Conservation (phyloP, 208 protist genomes). For the Trypanosoma melophagium region DNA sequence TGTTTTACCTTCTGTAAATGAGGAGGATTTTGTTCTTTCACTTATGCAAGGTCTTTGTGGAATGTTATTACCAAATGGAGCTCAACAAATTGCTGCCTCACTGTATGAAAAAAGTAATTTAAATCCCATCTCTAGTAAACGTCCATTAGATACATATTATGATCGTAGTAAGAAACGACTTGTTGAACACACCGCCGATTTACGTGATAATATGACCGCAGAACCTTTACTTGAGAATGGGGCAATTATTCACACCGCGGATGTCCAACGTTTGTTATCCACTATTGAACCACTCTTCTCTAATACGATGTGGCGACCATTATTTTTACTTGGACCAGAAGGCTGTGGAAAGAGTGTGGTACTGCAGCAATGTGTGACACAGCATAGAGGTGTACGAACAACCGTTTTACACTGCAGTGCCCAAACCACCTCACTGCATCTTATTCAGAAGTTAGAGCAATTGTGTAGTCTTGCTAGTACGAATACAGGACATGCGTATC, state of each 20-base stretch:
- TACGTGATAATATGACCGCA: slow-evolving; percentile 46
- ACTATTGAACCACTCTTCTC: slow-evolving; percentile 89
- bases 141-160: slow-evolving; percentile 90
- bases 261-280: slow-evolving; percentile 86
- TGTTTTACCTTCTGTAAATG: slow-evolving; percentile 50
- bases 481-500: slow-evolving; percentile 86
- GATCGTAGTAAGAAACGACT: slow-evolving; percentile 44
- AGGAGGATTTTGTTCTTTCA: slow-evolving; percentile 73
- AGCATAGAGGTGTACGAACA: slow-evolving; percentile 43
- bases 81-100: slow-evolving; percentile 66
- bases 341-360: slow-evolving; percentile 94
- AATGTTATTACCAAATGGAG: slow-evolving; percentile 46
- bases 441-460: slow-evolving; percentile 96
- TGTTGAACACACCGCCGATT: slow-evolving; percentile 67
- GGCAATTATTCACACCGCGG: slow-evolving; percentile 88
- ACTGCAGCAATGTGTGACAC: slow-evolving; percentile 80
- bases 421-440: slow-evolving; percentile 91
- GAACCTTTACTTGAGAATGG: slow-evolving; percentile 58
- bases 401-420: slow-evolving; percentile 95
- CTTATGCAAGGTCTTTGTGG: slow-evolving; percentile 66
- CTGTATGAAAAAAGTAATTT: slow-evolving; percentile 85
- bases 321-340: slow-evolving; percentile 96
- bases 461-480: slow-evolving; percentile 86
- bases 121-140: slow-evolving; percentile 62
- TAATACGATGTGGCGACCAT: slow-evolving; percentile 66